Evolutionary conservation across 169 alveolate genomes (phyloP).

Genomic region (Hepatocystis sp.): DNA sequence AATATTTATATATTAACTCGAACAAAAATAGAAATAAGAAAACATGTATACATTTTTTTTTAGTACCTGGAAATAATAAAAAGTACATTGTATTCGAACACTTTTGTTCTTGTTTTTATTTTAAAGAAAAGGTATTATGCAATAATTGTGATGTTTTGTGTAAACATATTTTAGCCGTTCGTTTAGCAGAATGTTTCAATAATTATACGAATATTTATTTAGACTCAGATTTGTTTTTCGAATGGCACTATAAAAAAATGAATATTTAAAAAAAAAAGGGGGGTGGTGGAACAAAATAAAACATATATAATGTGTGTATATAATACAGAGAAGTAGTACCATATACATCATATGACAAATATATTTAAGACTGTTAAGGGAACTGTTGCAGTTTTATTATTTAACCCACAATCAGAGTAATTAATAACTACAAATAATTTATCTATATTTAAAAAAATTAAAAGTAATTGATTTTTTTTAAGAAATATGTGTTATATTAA

Average conservation of each 20-base stretch:
- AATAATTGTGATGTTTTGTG: constrained; percentile 38
- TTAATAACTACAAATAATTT: no score
- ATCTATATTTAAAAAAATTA: no score
- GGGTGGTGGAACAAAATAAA: no score
- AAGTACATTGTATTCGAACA: constrained; percentile 53
- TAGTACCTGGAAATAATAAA: constrained; percentile 49
- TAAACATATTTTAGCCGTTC: constrained; percentile 56
- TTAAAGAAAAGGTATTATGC: constrained; percentile 72
- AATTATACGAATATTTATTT: constrained; percentile 35
- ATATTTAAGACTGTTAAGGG: no score
- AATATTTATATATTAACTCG: neutral
- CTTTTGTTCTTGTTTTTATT: constrained; percentile 69
- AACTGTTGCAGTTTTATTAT: no score
- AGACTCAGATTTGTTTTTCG: constrained; percentile 36
- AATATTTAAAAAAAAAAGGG: constrained; percentile 6
- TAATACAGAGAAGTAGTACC: no score
- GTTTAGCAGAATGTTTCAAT: constrained; percentile 48
- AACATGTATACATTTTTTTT: constrained; percentile 43
- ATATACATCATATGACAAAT: no score
- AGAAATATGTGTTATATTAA: no score
- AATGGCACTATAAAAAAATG: constrained; percentile 47
- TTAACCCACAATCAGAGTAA: no score
- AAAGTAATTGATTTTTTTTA: no score
- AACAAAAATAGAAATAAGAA: constrained; percentile 16
- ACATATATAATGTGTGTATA: no score